Percentiles rank a stretch among this genome's conserved stretches.
Conservation (phyloP, 495 filamentous ascomycete genomes). For the Talaromyces thailandensis region DNA sequence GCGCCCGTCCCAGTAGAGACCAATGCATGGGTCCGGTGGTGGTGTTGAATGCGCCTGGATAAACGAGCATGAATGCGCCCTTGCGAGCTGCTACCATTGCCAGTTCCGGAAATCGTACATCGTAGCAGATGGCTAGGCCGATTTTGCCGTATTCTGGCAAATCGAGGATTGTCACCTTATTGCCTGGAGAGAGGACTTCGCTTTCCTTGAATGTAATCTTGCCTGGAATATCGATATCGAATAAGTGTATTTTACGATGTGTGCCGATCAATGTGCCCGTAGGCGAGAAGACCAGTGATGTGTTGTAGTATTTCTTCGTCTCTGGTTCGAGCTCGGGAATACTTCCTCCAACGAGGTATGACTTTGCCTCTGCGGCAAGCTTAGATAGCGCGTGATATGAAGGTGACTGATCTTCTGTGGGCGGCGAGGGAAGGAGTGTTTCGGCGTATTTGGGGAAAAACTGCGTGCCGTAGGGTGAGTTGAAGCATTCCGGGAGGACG, state of each 20-base stretch:
- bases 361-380: slow-evolving; percentile 65
- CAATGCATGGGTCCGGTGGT: slow-evolving; percentile 91
- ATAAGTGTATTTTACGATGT: slow-evolving; percentile 94
- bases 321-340: slow-evolving; percentile 68
- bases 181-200: slow-evolving; percentile 77
- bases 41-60: slow-evolving; percentile 92
- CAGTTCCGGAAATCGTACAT: slow-evolving; percentile 91
- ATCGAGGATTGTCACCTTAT: slow-evolving; percentile 72
- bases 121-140: slow-evolving; percentile 90
- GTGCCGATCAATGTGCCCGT: slow-evolving; percentile 67
- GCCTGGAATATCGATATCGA: slow-evolving; percentile 96
- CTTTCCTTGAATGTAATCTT: slow-evolving; percentile 87
- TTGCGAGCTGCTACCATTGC: slow-evolving; percentile 82
- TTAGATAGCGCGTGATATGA: slow-evolving; percentile 75
- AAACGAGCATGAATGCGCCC: slow-evolving; percentile 74
- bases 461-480: slow-evolving; percentile 88
- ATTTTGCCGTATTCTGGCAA: slow-evolving; percentile 79
- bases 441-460: slow-evolving; percentile 92
- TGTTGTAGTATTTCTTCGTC: slow-evolving; percentile 82
- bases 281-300: slow-evolving; percentile 73
- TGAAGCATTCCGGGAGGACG: slow-evolving; percentile 81
- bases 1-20: slow-evolving; percentile 69
- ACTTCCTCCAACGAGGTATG: slow-evolving; percentile 83
- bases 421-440: slow-evolving; percentile 69
- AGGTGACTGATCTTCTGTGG: slow-evolving; percentile 58